phyloP scores from a whole-genome alignment of 23 red algal species.

The Gracilariopsis chorda region DNA sequence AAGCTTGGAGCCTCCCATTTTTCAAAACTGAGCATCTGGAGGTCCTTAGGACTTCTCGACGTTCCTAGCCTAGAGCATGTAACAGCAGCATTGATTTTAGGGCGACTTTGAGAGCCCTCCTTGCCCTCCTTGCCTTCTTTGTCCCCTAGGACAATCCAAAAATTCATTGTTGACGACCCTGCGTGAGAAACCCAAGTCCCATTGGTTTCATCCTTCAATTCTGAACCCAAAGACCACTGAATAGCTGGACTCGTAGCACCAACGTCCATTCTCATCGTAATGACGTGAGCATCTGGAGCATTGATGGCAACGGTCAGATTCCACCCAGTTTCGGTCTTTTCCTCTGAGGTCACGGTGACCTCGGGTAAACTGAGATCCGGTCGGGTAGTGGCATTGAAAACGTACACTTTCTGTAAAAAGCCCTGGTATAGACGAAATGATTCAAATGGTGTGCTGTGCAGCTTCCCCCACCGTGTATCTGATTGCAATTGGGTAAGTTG shows the following conservation, averaged over 20 bases:
- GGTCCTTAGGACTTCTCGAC: constrained; percentile 8
- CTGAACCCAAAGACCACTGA: constrained; percentile 34
- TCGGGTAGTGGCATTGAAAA: not conserved
- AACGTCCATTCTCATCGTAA: constrained; percentile 18
- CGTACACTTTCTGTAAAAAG: constrained; percentile 13
- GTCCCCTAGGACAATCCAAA: constrained; percentile 34
- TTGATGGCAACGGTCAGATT: constrained; percentile 19
- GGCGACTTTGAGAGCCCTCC: not conserved
- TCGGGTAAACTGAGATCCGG: constrained; percentile 6
- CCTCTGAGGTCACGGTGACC: constrained; percentile 10
- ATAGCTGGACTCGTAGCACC: not conserved
- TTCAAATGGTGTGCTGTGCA: constrained; percentile 34
- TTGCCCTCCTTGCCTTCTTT: too few relatives aligned
- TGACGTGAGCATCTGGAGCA: constrained; percentile 24
- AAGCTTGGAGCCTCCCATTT: constrained; percentile 10
- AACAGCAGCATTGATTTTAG: not conserved
- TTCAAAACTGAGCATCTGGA: constrained; percentile 13
- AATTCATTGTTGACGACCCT: not conserved
- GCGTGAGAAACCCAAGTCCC: constrained; percentile 45
- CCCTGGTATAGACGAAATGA: constrained; percentile 10
- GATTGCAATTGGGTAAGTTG: not conserved
- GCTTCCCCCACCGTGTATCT: constrained; percentile 6
- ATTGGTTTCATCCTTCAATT: not conserved
- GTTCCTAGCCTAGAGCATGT: constrained; percentile 18
- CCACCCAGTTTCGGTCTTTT: constrained; percentile 30